Evolutionary conservation across 768 basidiomycete species (phyloP), one percentile per base, ranked within the genome.

Genomic region (Kondoa subrosea): DNA sequence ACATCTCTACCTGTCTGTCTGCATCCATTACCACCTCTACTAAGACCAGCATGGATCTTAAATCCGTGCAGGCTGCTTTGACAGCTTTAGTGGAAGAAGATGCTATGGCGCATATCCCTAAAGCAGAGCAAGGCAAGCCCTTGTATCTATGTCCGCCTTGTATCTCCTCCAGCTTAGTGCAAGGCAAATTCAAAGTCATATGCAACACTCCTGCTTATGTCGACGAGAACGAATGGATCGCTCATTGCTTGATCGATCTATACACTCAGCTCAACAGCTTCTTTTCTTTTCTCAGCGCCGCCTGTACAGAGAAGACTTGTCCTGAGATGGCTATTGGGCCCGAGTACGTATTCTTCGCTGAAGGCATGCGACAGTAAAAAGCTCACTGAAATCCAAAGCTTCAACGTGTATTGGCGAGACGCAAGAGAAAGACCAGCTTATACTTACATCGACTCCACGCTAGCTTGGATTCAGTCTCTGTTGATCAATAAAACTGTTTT

Each of bases 401-500:
- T 63, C 61, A 33, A 63, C n/a, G 29, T 63, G 3, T 63, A 31
- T 31, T 63, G 61, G 61, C 15, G 61, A 3, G 61, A 63, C n/a
- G 29, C 27, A 32, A 27, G 61, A 33, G 29, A 63, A 32, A 3
- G 61, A 8, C 61, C 61, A 29, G 61, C 61, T 32, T 63, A 31
- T 33, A 63, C 61, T 12, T 63, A 63, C 30, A 16, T 17, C 34
- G 61, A 63, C n/a, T 30, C 27, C 15, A 63, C 61, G 3, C 61
- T 63, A 17, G 3, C 27, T 4, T 63, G 61, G 61, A 33, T 63
- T 12, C 29, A 63, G 30, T 17, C 27, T 12, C 61, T 63, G 3
- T 63, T 33, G 61, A 63, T 21, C 30, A 63, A 63, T 32, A 63
- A 63, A n/a, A 63, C 61, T 16, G 61, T 59, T 27, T 59, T 59